Evolutionary conservation across 805 yeast species (phyloP).

Genomic region (Ogataea degrootiae): DNA sequence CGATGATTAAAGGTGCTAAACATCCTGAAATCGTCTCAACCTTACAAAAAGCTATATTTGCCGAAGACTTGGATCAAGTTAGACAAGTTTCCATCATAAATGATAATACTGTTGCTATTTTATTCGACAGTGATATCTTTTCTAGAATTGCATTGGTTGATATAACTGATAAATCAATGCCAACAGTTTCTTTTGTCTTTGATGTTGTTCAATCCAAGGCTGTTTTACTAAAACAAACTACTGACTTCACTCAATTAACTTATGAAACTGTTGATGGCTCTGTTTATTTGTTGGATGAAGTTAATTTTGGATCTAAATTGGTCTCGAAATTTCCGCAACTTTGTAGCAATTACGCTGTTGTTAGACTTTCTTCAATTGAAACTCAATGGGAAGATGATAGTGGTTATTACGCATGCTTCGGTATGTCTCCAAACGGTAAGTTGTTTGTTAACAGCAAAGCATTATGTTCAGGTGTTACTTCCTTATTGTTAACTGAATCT

Average conservation of each 20-base stretch:
- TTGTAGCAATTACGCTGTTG: conserved; percentile 57
- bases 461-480: conserved; percentile 73
- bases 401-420: conserved; percentile 48
- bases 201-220: conserved; percentile 44
- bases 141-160: conserved; percentile 52
- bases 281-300: conserved; percentile 38
- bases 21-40: conserved; percentile 39
- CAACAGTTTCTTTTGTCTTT: conserved; percentile 36
- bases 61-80: conserved; percentile 39
- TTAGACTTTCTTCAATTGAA: conserved; percentile 17
- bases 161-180: conserved; percentile 37
- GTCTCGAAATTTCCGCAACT: conserved; percentile 61
- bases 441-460: conserved; percentile 58
- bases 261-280: conserved; percentile 63
- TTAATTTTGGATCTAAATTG: conserved; percentile 24
- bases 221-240: conserved; percentile 50
- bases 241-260: conserved; percentile 48
- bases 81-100: conserved; percentile 62
- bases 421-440: conserved; percentile 72
- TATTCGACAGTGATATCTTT: conserved; percentile 47
- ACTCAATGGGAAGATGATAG: conserved; percentile 16
- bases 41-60: conserved; percentile 32
- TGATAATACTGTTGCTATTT: conserved; percentile 50
- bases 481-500: conserved; percentile 66
- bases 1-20: conserved; percentile 39